A percentile compares a stretch with the other conserved stretches of the same genome.
phyloP scores from a whole-genome alignment of 495 filamentous ascomycete genomes.

The Clohesyomyces aquaticus region DNA sequence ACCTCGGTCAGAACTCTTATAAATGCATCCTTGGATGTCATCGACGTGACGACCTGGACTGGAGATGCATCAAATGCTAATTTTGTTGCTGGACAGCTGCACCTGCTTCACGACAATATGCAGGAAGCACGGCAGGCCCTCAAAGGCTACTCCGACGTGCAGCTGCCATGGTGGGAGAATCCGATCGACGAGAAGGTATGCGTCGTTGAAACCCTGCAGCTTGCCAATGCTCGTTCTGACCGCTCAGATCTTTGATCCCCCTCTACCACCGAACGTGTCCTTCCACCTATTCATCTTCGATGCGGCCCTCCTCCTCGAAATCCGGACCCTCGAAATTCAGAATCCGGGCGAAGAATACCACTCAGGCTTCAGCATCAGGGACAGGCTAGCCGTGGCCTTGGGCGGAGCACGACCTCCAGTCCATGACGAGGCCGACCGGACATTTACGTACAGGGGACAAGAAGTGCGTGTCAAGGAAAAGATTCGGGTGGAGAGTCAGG shows the following conservation, averaged over 20 bases:
- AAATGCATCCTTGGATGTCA: constrained; percentile 74
- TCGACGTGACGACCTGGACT: constrained; percentile 74
- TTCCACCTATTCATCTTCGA: constrained; percentile 80
- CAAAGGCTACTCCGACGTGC: constrained; percentile 59
- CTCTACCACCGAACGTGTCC: constrained; percentile 62
- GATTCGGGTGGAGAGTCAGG: constrained; percentile 85
- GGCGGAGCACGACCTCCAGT: constrained; percentile 51
- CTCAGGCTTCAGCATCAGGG: constrained; percentile 62
- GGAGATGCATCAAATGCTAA: constrained; percentile 59
- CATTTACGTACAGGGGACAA: constrained; percentile 66
- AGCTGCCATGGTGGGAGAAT: constrained; percentile 62
- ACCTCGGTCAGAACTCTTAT: constrained; percentile 72
- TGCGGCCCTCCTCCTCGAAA: constrained; percentile 71
- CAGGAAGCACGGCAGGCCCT: constrained; percentile 66
- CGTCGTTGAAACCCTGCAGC: constrained; percentile 2
- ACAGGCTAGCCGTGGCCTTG: constrained; percentile 60
- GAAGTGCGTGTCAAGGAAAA: constrained; percentile 89
- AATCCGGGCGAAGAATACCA: constrained; percentile 57
- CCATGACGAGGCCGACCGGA: constrained; percentile 77
- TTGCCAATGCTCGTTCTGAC: neutral
- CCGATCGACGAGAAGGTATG: constrained; percentile 58
- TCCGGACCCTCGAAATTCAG: constrained; percentile 76
- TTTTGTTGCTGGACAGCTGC: constrained; percentile 80
- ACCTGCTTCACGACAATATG: constrained; percentile 74
- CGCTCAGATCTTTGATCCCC: constrained; percentile 57